phyloP scores from a whole-genome alignment of 23 red algal species.

The Gracilaria caudata region DNA sequence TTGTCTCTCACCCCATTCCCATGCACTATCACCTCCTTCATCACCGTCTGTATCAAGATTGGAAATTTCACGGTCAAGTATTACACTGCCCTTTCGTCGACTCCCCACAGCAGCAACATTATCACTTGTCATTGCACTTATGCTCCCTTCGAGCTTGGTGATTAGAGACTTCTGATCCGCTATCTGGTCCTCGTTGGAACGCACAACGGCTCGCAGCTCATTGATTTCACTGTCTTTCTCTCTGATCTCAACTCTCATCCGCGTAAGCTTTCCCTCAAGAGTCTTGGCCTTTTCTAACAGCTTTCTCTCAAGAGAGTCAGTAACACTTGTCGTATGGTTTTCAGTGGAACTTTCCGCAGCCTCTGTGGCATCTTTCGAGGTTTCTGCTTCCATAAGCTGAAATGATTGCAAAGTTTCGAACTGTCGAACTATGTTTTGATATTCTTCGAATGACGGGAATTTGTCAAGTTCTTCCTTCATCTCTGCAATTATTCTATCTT shows the following conservation, averaged over 20 bases:
- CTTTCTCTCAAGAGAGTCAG: constrained; percentile 66
- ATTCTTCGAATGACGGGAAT: constrained; percentile 59
- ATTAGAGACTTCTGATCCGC: constrained; percentile 75
- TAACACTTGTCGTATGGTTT: neutral
- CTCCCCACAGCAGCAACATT: constrained; percentile 24
- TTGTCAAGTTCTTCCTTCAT: constrained; percentile 30
- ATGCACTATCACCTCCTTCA: constrained; percentile 35
- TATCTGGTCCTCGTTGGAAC: constrained; percentile 54
- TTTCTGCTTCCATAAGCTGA: constrained; percentile 50
- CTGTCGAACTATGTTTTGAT: constrained; percentile 61
- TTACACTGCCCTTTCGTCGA: neutral
- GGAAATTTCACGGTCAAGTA: neutral
- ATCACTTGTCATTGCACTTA: constrained; percentile 67
- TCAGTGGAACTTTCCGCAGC: neutral
- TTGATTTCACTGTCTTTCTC: constrained; percentile 45
- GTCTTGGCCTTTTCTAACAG: constrained; percentile 59
- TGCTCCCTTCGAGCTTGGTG: constrained; percentile 60
- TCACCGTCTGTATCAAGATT: neutral
- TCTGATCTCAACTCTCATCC: constrained; percentile 54
- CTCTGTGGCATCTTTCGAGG: neutral
- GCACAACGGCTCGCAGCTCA: constrained; percentile 26
- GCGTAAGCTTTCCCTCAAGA: constrained; percentile 59
- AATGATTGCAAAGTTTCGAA: constrained; percentile 67
- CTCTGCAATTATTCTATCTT: constrained; percentile 41
- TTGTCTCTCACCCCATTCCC: constrained; percentile 69